phyloP scores from a whole-genome alignment of 148 eudicot species.

The Linanthus parryae region DNA sequence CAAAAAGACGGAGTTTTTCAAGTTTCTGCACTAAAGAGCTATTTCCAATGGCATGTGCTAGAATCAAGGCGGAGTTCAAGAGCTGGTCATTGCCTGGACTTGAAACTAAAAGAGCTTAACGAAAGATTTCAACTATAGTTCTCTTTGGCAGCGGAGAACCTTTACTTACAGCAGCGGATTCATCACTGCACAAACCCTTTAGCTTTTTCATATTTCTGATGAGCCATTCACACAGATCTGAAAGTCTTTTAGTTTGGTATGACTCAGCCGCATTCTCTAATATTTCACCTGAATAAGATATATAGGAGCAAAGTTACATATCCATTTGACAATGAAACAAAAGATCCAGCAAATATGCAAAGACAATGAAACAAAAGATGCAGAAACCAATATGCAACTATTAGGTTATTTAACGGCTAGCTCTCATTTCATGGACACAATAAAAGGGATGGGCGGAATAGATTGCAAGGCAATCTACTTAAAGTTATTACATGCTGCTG shows the following conservation, averaged over 20 bases:
- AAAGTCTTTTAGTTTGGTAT: conserved; percentile 31
- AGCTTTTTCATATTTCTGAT: conserved; percentile 38
- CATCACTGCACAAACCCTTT: conserved; percentile 19
- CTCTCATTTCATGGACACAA: too few species aligned
- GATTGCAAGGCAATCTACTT: too few species aligned
- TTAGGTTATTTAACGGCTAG: too few species aligned
- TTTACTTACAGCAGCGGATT: conserved; percentile 16
- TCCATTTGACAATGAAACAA: too few species aligned
- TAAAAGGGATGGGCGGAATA: too few species aligned
- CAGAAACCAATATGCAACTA: too few species aligned
- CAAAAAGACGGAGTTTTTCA: conserved; percentile 36
- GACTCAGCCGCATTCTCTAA: conserved; percentile 29
- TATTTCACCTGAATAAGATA: too few species aligned
- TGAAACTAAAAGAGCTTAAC: conserved; percentile 50
- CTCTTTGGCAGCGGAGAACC: conserved; percentile 29
- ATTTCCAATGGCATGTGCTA: conserved; percentile 45
- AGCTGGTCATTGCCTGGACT: conserved; percentile 49
- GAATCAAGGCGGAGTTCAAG: conserved; percentile 40
- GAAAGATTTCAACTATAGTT: conserved; percentile 36
- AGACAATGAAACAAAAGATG: too few species aligned
- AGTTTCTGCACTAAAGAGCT: conserved; percentile 40
- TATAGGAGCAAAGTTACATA: too few species aligned
- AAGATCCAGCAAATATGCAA: too few species aligned
- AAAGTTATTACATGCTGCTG: not conserved
- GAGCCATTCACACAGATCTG: conserved; percentile 53